These are phyloP conservation scores for Pisolithus sp. DNA, from an alignment of 768 basidiomycete genomes.

Conservation along the genomic window DNA sequence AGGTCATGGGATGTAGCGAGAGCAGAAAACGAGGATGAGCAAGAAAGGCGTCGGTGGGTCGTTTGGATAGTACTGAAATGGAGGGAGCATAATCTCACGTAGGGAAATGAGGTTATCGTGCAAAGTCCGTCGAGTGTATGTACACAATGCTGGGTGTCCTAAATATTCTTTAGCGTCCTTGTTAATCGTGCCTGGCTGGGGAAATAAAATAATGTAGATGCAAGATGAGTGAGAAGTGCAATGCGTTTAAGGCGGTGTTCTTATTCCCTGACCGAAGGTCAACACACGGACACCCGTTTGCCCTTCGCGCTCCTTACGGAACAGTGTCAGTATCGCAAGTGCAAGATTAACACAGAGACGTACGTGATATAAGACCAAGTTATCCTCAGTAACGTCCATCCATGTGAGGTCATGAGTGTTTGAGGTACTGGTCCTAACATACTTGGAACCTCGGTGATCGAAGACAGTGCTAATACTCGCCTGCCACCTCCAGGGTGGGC, in stretches of 20 bases:
- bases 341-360: conserved; percentile 12
- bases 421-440: conserved; percentile 34
- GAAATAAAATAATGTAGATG: neutral
- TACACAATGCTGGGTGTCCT: conserved; percentile 11
- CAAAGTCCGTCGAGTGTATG: neutral
- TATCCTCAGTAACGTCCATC: conserved; percentile 54
- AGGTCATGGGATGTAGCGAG: conserved; percentile 49
- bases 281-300: conserved; percentile 28
- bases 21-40: conserved; percentile 54
- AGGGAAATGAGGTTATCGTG: no score
- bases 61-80: conserved; percentile 60
- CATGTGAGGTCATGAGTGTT: conserved; percentile 42
- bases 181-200: neutral
- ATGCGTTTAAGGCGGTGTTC: conserved; percentile 9
- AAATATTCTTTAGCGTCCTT: neutral
- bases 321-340: neutral
- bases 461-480: conserved; percentile 26
- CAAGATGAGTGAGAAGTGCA: neutral
- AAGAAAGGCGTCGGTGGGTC: conserved; percentile 65
- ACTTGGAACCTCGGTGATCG: conserved; percentile 17
- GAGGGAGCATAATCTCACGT: conserved; percentile 14
- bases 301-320: conserved; percentile 25
- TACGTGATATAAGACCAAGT: conserved; percentile 52
- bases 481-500: conserved; percentile 28
- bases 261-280: conserved; percentile 24